Evolutionary conservation across 306 rosid genomes (phyloP), one percentile per base, ranked within the genome.

Genomic region (Prosopis cineraria): DNA sequence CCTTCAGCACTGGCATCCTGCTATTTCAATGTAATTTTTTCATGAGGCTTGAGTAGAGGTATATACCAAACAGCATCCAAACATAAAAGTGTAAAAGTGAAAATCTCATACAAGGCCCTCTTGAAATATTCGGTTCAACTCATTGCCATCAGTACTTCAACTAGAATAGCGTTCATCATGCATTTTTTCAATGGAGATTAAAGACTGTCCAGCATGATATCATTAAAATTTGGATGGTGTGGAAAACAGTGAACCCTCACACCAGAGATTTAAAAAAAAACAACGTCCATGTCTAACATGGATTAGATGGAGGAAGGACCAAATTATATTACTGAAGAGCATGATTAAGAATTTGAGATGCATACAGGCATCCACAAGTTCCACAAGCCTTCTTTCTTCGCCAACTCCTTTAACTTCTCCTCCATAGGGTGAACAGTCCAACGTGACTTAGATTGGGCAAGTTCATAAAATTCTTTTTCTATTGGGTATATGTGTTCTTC

Each of bases 371-470:
- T 90, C 85, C 86, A 95, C 77, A 95, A 83, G 88, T 93, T 95
- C 99, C 99, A 95, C 65, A 93, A 80, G 85, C 99, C 99, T 91
- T 90, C 96, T 82, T 87, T 95, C 85, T 85, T 95, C 44, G 99
- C 99, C 5, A 93, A 50, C 75, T 90, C 94, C 89, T 95, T 95
- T 71, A 95, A 84, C 77, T 90, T 87, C 87, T 95, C 97, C 88
- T 95, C 99, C 63, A 67, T 90, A 34, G 98, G 98, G 80, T 93
- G 99, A 84, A 91, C 80, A 19, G 93, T 93, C 98, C 99, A 95
- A 19, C 99, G 97, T 45, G 83, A 86, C 74, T 79, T 77, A 76
- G 97, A 91, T 52, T 83, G 90, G 41, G 99, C 89, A 79, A 90
- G 98, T 86, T 93, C 83, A 75, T 65, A 59, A 84, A 95, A 95